Evolutionary conservation across 1,139 yeast genomes (phyloP).

Genomic region (Suhomyces coccinellae): DNA sequence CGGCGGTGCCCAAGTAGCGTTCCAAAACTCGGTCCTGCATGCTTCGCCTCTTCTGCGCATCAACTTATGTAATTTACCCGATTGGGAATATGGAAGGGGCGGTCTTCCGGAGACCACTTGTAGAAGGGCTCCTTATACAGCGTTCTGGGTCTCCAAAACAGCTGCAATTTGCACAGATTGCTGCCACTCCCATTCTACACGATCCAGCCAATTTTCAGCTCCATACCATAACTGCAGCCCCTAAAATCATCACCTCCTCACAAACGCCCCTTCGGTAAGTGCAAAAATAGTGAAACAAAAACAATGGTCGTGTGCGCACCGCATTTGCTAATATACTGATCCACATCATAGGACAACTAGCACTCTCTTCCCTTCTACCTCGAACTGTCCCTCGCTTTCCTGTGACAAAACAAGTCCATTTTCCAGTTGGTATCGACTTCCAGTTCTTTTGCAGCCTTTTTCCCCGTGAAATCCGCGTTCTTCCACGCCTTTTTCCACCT

Average conservation of each 20-base stretch:
- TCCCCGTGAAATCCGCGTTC: background rate
- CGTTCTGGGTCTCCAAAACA: background rate
- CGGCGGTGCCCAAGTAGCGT: no score
- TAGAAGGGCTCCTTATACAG: background rate
- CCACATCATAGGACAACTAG: background rate
- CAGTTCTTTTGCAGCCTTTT: background rate
- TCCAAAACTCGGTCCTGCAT: background rate
- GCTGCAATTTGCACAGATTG: background rate
- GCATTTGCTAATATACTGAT: background rate
- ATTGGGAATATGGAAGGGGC: background rate
- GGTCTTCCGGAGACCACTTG: no score
- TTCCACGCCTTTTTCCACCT: background rate
- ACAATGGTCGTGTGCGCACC: conserved; percentile 8
- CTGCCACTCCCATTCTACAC: no score
- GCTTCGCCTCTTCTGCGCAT: background rate
- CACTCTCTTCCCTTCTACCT: background rate
- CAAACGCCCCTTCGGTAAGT: background rate
- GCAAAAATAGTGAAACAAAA: conserved; percentile 9
- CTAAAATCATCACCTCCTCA: background rate
- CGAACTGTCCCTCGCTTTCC: conserved; percentile 1
- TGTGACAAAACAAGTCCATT: background rate
- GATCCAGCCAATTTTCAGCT: background rate
- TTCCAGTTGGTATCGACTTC: background rate
- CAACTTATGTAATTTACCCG: background rate
- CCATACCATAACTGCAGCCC: background rate